Evolutionary conservation across 2,329 filamentous ascomycete genomes (phyloP), one percentile per base, ranked within the genome.

Genomic region (Penicillium sp.): DNA sequence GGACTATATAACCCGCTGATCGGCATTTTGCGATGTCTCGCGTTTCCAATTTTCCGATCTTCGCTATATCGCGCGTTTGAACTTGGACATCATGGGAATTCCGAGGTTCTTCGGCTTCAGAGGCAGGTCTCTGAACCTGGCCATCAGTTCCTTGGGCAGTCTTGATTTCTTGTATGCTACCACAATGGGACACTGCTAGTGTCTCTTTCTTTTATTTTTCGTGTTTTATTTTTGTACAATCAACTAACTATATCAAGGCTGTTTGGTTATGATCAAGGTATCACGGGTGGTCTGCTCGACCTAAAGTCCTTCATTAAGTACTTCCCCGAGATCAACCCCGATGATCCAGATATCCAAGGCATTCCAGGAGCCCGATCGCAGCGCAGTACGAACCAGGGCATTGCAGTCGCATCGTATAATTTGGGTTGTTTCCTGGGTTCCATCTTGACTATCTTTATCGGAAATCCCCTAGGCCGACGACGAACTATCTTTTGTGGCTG

Each of bases 391-490:
- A 67, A 67, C 19, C 65, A 68, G 63, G 71, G 72, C n/a, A 73
- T 73, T 50, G 66, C 69, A 0, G 70, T 76, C 27, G 72, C 74
- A 11, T 63, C 70, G 5, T 78, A 78, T 59, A 78, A 76, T 53
- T 50, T 78, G 6, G 77, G 78, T 19, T 80, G 78, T 60, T 79
- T 81, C 60, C 63, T 72, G 16, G 78, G 79, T 23, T 74, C 78
- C 2, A 67, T 79, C 34, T 59, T 73, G 13, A 78, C 75, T 18
- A 79, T 80, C 55, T 78, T 77, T 58, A 59, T 74, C 10, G 80
- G 78, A 34, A 75, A 81, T 39, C 64, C 68, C 1, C 52, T 64
- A 2, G 62, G 62, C 34, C 59, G 62, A 45, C 57, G 61, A 43
- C 49, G 42, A 9, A 61, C 61, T 23, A 64, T 64, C 18, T 61